These are phyloP conservation scores for Pichia kluyveri DNA, from an alignment of 805 yeast genomes.

Conservation along the genomic window DNA sequence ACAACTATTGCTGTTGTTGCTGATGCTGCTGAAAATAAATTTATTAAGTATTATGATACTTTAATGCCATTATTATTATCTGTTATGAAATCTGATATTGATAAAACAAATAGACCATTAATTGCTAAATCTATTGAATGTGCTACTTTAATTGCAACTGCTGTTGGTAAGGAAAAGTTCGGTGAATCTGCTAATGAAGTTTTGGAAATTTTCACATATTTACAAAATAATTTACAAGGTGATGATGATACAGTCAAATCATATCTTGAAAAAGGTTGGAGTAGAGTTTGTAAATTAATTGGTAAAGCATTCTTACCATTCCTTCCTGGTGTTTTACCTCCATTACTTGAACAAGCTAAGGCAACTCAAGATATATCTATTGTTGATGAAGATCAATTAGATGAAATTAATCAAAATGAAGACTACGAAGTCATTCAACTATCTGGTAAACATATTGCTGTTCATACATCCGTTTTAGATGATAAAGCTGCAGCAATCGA, in stretches of 20 bases:
- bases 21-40: slow-evolving; percentile 86
- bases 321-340: slow-evolving; percentile 79
- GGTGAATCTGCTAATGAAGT: slow-evolving; percentile 64
- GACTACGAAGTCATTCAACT: slow-evolving; percentile 94
- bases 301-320: slow-evolving; percentile 82
- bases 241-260: slow-evolving; percentile 86
- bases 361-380: slow-evolving; percentile 84
- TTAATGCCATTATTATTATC: slow-evolving; percentile 82
- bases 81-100: slow-evolving; percentile 71
- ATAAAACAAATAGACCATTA: slow-evolving; percentile 65
- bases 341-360: slow-evolving; percentile 77
- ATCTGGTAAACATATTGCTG: slow-evolving; percentile 88
- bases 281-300: slow-evolving; percentile 77
- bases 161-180: slow-evolving; percentile 90
- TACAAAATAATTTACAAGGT: slow-evolving; percentile 47
- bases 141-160: slow-evolving; percentile 85
- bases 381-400: slow-evolving; percentile 82
- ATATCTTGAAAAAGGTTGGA: slow-evolving; percentile 93
- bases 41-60: slow-evolving; percentile 86
- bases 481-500: slow-evolving; percentile 93
- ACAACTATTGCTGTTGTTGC: slow-evolving; percentile 97
- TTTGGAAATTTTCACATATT: slow-evolving; percentile 58
- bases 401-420: slow-evolving; percentile 70
- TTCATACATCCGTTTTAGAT: slow-evolving; percentile 89
- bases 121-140: slow-evolving; percentile 95